Evolutionary conservation across 169 alveolate species (phyloP), one percentile per base, ranked within the genome.

Genomic region (Toxoplasma gondii): DNA sequence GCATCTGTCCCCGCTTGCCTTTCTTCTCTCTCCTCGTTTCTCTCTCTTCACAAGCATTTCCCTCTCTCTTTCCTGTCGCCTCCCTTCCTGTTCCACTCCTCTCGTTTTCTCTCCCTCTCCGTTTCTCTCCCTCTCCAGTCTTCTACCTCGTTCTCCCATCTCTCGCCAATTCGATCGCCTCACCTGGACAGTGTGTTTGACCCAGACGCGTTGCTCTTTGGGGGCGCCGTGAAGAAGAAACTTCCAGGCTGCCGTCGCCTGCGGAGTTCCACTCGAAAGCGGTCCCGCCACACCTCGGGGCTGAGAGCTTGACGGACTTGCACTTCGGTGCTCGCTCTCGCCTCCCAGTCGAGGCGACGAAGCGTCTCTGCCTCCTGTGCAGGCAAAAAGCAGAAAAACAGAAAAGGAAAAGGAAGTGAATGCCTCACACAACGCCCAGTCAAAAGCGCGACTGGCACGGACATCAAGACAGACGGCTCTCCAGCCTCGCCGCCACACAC

Each of bases 201-300:
- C 44, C 84, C 84, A 74, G 84, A 45, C 88, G 5, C 67, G 38
- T 67, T 41, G 70, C 69, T 88, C 64, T 69, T 41, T 45, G 84
- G 17, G 93, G 36, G 74, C 29, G 45, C 82, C 67, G 41, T 88
- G 83, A 49, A 49, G 92, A 9, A 53, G 54, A 53, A n/a, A 36
- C 29, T 39, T 39, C 82, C 92, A 88, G 41, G 70, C 74, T 22
- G 41, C 43, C 19, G 36, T 54, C 41, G 86, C 22, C 41, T 44
- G 74, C 44, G 44, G 58, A 16, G 27, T 41, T 19, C 43, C 87
- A 29, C 43, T 0, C 22, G 44, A 17, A 19, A n/a, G 44, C 10
- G 86, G 86, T 1, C 9, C 19, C 27, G 45, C 45, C 10, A 12
- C 86, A 27, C 86, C 34, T 19, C 88, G 88, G 36, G 67, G 34